Evolutionary conservation across 2,329 filamentous ascomycete genomes (phyloP), one percentile per base, ranked within the genome.

Genomic region (Fusarium camptoceras): DNA sequence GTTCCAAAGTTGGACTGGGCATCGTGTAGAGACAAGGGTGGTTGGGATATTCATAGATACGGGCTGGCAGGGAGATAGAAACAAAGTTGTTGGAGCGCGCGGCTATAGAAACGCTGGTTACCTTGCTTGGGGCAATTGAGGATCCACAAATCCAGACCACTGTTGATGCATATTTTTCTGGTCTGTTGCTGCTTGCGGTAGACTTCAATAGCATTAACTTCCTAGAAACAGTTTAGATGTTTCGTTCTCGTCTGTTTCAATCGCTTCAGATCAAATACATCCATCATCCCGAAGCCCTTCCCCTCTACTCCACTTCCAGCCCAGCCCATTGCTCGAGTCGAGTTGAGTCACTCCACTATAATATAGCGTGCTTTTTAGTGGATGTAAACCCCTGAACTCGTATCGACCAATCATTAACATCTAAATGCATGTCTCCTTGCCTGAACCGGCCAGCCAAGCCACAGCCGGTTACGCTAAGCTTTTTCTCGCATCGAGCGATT

Each of bases 371-470:
- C 37, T 61, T 12, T 28, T 27, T 66, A 60, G 54, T 44, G 54
- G 34, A 24, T 25, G 30, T 15, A 5, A 55, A 67, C 64, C 64
- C 64, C 64, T 67, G 64, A 44, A 15, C 18, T 27, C 14, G 2
- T 24, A 10, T 27, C 31, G 18, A 18, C 62, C 62, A 44, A 66
- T 66, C 44, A 61, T 18, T 15, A 2, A 9, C 5, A 5, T 20
- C 15, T n/a, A 15, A 43, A n/a, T 5, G 3, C 14, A 39, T 22
- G 10, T 66, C 62, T 66, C 64, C 62, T 62, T 66, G 49, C 64
- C 62, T 66, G 62, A 66, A 61, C 42, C 54, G 56, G 64, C 57
- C 65, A 55, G 30, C 66, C 61, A 65, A 57, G 59, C 48, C 30
- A 25, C 25, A 41, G 15, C 43, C 25, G 39, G 49, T 30, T 50